Evolutionary conservation across 1,284 basidiomycete species (phyloP).

Genomic region (Somion occarium): DNA sequence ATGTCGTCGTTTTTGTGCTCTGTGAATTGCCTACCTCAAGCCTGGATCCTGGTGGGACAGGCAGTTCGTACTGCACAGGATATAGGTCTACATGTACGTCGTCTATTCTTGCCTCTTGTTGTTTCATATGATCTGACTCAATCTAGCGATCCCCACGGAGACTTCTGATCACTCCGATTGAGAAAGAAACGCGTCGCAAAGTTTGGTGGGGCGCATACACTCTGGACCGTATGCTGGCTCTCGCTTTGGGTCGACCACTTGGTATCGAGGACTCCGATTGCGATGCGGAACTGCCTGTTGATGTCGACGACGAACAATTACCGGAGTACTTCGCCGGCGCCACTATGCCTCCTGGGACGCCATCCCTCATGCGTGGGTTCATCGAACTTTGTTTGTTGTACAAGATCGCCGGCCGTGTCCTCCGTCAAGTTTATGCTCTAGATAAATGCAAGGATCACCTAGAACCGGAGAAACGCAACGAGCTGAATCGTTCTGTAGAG

Average conservation of each 20-base stretch:
- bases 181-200: constrained; percentile 84
- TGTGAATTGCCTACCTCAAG: constrained; percentile 86
- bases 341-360: constrained; percentile 46
- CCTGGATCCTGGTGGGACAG: constrained; percentile 86
- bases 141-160: constrained; percentile 75
- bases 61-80: constrained; percentile 85
- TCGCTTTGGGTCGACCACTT: constrained; percentile 78
- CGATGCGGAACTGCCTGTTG: constrained; percentile 76
- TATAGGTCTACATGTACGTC: constrained; percentile 84
- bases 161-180: constrained; percentile 61
- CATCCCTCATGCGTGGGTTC: constrained; percentile 77
- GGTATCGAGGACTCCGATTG: constrained; percentile 79
- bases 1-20: constrained; percentile 87
- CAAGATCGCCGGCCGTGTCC: constrained; percentile 78
- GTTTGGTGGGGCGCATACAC: constrained; percentile 91
- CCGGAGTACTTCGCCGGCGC: constrained; percentile 66
- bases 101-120: constrained; percentile 19
- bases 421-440: constrained; percentile 75
- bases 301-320: constrained; percentile 76
- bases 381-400: constrained; percentile 74
- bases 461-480: constrained; percentile 68
- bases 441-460: constrained; percentile 69
- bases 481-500: constrained; percentile 73
- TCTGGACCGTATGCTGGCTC: constrained; percentile 84
- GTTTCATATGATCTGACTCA: constrained; percentile 3